phyloP scores from a whole-genome alignment of 495 filamentous ascomycete species.

The Aspergillus diversus region DNA sequence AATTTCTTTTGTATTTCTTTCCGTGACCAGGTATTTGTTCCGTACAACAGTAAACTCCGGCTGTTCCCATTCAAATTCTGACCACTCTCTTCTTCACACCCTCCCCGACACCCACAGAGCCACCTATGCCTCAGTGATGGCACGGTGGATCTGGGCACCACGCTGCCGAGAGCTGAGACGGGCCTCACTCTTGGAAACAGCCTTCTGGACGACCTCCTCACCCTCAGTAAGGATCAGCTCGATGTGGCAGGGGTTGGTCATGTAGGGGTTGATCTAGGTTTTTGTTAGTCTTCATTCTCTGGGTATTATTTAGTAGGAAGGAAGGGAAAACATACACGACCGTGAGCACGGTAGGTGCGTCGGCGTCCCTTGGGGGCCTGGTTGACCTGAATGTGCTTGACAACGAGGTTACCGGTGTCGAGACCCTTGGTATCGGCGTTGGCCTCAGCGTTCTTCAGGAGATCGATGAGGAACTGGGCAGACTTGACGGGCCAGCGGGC shows the following conservation, averaged over 20 bases:
- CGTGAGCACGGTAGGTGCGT: slow-evolving; percentile 98
- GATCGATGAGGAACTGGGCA: slow-evolving; percentile 92
- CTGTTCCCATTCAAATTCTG: slow-evolving; percentile 36
- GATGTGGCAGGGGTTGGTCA: slow-evolving; percentile 99
- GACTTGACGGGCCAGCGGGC: slow-evolving; percentile 99
- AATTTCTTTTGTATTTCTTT: slow-evolving; percentile 40
- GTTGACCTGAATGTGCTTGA: slow-evolving; percentile 99
- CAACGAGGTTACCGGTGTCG: slow-evolving; percentile 91
- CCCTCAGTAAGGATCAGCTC: slow-evolving; percentile 98
- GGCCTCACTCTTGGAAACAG: slow-evolving; percentile 61
- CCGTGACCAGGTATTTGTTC: slow-evolving; percentile 50
- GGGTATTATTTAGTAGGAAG: neutral
- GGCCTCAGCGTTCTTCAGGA: slow-evolving; percentile 98
- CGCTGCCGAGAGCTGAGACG: slow-evolving; percentile 87
- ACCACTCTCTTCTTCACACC: slow-evolving; percentile 25
- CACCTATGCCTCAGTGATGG: slow-evolving; percentile 78
- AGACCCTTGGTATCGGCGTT: slow-evolving; percentile 99
- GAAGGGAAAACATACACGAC: slow-evolving; percentile 76
- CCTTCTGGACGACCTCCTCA: slow-evolving; percentile 85
- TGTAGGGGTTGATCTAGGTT: slow-evolving; percentile 94
- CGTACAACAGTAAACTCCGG: slow-evolving; percentile 43
- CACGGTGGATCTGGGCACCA: slow-evolving; percentile 73
- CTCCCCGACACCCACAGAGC: slow-evolving; percentile 36
- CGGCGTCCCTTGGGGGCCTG: slow-evolving; percentile 98
- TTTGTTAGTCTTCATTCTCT: slow-evolving; percentile 7